Conservation (phyloP, 345 rosid species). For the Populus ilicifolia region DNA sequence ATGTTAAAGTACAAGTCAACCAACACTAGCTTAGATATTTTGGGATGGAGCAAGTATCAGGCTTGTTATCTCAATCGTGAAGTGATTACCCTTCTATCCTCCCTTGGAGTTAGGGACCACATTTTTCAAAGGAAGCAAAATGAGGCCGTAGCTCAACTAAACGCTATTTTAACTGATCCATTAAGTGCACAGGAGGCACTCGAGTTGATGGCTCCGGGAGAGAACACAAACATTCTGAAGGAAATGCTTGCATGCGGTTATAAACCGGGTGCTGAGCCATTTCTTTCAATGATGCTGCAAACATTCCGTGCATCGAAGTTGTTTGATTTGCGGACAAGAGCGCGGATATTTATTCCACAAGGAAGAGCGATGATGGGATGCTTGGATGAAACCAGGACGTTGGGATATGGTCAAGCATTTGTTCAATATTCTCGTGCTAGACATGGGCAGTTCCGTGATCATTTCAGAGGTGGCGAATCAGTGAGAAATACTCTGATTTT, state of each 20-base stretch:
- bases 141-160: constrained; percentile 10
- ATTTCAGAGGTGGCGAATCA: neutral
- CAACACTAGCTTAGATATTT: constrained; percentile 41
- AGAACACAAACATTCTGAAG: constrained; percentile 5
- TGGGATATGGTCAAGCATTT: constrained; percentile 33
- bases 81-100: constrained; percentile 52
- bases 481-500: neutral
- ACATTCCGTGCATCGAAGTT: constrained; percentile 20
- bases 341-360: constrained; percentile 19
- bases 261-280: constrained; percentile 21
- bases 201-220: constrained; percentile 19
- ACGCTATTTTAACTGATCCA: constrained; percentile 19
- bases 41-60: constrained; percentile 49
- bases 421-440: constrained; percentile 14
- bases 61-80: constrained; percentile 59
- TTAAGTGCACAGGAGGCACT: constrained; percentile 16
- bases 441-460: neutral
- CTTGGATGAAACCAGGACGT: constrained; percentile 25
- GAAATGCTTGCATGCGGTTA: constrained; percentile 18
- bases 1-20: constrained; percentile 35
- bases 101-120: constrained; percentile 37
- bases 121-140: constrained; percentile 22
- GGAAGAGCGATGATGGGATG: constrained; percentile 35
- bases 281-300: constrained; percentile 24
- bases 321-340: constrained; percentile 13